Percentiles rank a stretch among this genome's conserved stretches.
These are phyloP conservation scores for Pythium plurisporium DNA, from an alignment of 352 stramenopile species.

Conservation along the genomic window DNA sequence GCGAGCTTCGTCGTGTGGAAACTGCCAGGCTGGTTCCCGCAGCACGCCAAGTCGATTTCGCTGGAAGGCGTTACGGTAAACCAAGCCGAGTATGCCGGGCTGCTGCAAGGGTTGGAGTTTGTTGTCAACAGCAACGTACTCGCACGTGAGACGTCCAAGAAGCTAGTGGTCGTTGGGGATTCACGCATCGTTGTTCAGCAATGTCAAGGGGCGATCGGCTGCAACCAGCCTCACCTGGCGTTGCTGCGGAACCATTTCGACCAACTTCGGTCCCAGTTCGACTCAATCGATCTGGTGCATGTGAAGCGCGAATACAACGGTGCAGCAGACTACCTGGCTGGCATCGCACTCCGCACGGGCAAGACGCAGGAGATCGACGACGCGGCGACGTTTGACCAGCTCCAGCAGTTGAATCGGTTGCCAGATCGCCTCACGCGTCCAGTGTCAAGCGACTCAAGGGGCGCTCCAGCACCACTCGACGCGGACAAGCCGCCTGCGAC, in stretches of 20 bases:
- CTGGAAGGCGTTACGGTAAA: slow-evolving; percentile 7
- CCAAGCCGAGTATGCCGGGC: slow-evolving; percentile 15
- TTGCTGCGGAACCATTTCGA: slow-evolving; percentile 6
- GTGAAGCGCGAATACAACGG: slow-evolving; percentile 24
- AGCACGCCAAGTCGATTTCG: not conserved
- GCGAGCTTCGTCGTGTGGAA: slow-evolving; percentile 15
- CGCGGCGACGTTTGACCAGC: not conserved
- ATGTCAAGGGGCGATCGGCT: slow-evolving; percentile 6
- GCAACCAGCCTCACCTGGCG: slow-evolving; percentile 14
- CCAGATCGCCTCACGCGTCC: not conserved
- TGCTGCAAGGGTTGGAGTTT: not conserved
- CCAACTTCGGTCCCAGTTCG: not conserved
- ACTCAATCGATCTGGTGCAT: slow-evolving; percentile 5
- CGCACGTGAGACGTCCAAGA: too few species aligned
- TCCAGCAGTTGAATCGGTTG: not conserved
- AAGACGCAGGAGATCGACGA: not conserved
- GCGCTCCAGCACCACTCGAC: not conserved
- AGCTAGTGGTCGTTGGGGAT: not conserved
- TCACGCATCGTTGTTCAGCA: slow-evolving; percentile 13
- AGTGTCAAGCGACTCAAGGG: too few species aligned
- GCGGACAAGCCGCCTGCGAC: not conserved
- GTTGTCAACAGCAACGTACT: too few species aligned
- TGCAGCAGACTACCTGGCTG: slow-evolving; percentile 10
- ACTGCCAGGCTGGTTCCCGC: slow-evolving; percentile 5
- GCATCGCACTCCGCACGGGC: not conserved